Percentiles rank a stretch among this genome's conserved stretches.
These are phyloP conservation scores for Colletotrichum simmondsii DNA, from an alignment of 2,329 filamentous ascomycete species.

Conservation along the genomic window DNA sequence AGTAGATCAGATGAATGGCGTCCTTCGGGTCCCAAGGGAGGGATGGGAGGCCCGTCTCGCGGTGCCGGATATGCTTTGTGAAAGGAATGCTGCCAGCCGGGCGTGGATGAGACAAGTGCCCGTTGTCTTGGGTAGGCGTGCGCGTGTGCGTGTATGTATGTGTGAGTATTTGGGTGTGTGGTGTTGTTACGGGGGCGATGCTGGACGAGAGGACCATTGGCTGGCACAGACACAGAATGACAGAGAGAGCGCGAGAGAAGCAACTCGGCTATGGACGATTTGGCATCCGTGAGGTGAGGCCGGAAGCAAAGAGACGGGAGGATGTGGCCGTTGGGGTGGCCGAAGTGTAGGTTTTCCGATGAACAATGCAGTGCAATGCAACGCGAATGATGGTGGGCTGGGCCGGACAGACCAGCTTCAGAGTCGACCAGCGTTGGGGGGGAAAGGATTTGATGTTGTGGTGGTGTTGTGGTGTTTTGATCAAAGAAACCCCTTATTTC, in stretches of 20 bases:
- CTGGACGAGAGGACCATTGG: not conserved
- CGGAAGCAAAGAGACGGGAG: not conserved
- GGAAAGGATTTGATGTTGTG: not conserved
- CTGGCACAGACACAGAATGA: not conserved
- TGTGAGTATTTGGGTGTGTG: not conserved
- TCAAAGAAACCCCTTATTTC: constrained; percentile 23
- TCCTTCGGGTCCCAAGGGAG: constrained; percentile 17
- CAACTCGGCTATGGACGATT: not conserved
- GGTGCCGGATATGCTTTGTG: constrained; percentile 7
- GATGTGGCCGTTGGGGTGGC: not conserved
- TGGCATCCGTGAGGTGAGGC: not conserved
- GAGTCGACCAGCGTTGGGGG: not conserved
- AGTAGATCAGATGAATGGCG: constrained; percentile 33
- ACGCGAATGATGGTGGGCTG: not conserved
- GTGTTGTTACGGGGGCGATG: not conserved
- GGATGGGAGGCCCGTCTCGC: constrained; percentile 5
- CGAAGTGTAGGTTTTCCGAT: constrained; percentile 3
- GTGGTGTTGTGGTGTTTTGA: not conserved
- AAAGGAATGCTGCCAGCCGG: constrained; percentile 19
- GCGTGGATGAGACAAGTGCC: constrained; percentile 27
- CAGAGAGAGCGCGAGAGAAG: not conserved
- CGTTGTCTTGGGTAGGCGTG: constrained; percentile 20
- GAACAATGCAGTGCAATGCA: constrained; percentile 10
- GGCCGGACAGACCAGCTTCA: not conserved
- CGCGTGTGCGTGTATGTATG: not conserved